Evolutionary conservation across 495 filamentous ascomycete species (phyloP), one percentile per base, ranked within the genome.

Genomic region (Lophiotrema nucula): DNA sequence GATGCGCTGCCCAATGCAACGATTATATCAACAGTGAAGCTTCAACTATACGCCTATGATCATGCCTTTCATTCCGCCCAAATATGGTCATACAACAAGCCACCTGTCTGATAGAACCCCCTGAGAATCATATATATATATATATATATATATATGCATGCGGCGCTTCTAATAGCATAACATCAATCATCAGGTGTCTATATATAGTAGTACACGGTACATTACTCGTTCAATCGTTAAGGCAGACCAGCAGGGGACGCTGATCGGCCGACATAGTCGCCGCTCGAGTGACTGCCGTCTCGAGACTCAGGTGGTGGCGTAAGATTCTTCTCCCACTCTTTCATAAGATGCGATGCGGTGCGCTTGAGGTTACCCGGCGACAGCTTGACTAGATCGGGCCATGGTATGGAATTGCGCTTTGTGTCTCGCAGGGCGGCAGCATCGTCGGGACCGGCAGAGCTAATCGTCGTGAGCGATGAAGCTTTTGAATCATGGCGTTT

Each of bases 281-380:
- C 63, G 28, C 54, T 59, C 12, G 48, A 35, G 19, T 54, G 56
- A 35, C 41, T 58, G 10, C 27, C 4, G 21, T 58, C 53, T 22
- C 58, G 25, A 4, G 63, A 50, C 39, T 58, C 53, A 0, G 63
- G 42, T 8, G 67, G 67, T 10, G 69, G 71, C 22, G 70, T 73
- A 8, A 74, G 45, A 58, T 39, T 60, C 70, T 72, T 79, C 69
- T 93, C 89, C 88, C 87, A 91, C 63, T 92, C 88, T 47, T 79
- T 84, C 82, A 92, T 90, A 53, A 89, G 73, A 48, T 83, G 83
- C 21, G 80, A 81, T 2, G 87, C 86, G n/a, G 85, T 85, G 10
- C 76, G 79, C 59, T 81, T 84, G 55, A 91, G 76, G 56, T 86
- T 87, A 44, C 77, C 79, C 0, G 88, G 85, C 10, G 82, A 79